Evolutionary conservation across 192 early-diverging fungal species (phyloP).

Genomic region (Coemansia sp.): DNA sequence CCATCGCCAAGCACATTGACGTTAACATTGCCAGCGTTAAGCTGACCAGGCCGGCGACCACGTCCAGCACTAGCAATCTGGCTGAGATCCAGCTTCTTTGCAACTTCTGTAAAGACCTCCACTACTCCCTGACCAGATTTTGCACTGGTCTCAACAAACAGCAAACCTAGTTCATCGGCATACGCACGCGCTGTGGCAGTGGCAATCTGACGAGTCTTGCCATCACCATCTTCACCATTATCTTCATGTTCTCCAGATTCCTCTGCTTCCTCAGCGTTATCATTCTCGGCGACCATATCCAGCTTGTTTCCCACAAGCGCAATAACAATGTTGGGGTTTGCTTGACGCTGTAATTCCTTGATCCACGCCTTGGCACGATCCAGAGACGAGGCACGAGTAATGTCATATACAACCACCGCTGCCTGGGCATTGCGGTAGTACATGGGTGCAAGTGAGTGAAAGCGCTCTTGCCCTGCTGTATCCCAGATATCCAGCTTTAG

Average conservation of each 20-base stretch:
- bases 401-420: constrained; percentile 95
- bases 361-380: constrained; percentile 95
- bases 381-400: constrained; percentile 81
- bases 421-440: constrained; percentile 99
- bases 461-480: constrained; percentile 97
- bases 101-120: constrained; percentile 90
- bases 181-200: constrained; percentile 76
- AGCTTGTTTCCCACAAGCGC: constrained; percentile 95
- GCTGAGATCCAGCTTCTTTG: constrained; percentile 47
- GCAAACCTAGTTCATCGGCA: constrained; percentile 74
- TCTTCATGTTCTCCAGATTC: constrained; percentile 2
- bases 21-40: constrained; percentile 52
- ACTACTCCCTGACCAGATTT: constrained; percentile 82
- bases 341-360: constrained; percentile 94
- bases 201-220: constrained; percentile 59
- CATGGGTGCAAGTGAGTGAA: constrained; percentile 93
- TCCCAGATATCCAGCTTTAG: constrained; percentile 89
- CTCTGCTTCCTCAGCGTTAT: constrained; percentile 18
- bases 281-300: constrained; percentile 62
- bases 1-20: constrained; percentile 45
- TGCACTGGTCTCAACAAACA: constrained; percentile 89
- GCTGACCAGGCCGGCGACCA: constrained; percentile 29
- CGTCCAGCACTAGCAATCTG: constrained; percentile 41
- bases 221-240: constrained; percentile 12
- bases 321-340: constrained; percentile 94